Percentiles rank a stretch among this genome's conserved stretches.
phyloP scores from a whole-genome alignment of 108 stramenopile genomes.

The Aurantiochytrium sp. region DNA sequence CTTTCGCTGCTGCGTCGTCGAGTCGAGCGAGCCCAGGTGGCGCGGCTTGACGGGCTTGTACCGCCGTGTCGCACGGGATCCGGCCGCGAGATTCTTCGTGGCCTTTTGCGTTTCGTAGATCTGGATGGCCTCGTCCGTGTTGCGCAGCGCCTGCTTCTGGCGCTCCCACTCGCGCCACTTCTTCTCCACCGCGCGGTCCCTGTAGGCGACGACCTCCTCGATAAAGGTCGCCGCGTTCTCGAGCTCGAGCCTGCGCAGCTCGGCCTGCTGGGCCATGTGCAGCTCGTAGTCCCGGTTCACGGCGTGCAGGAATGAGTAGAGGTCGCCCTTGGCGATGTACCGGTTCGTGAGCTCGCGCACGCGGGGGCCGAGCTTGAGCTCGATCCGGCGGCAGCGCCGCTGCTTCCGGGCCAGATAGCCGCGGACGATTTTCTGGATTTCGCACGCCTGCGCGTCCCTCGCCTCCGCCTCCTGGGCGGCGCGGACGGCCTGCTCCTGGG shows the following conservation, averaged over 20 bases:
- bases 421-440: not conserved
- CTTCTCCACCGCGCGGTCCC: not conserved
- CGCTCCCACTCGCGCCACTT: not conserved
- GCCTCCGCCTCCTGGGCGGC: not conserved
- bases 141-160: constrained; percentile 3
- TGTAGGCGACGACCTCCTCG: not conserved
- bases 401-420: not conserved
- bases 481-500: not conserved
- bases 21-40: too few relatives aligned
- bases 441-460: not conserved
- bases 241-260: not conserved
- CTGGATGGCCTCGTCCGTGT: not conserved
- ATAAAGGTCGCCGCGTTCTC: constrained; percentile 21
- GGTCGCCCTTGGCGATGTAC: not conserved
- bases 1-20: too few relatives aligned
- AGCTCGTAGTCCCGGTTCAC: constrained; percentile 17
- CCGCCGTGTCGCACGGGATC: too few relatives aligned
- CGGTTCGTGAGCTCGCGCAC: not conserved
- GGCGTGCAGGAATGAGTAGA: not conserved
- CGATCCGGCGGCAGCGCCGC: not conserved
- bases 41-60: too few relatives aligned
- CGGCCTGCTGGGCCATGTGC: constrained; percentile 30
- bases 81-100: not conserved
- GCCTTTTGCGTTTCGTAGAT: too few relatives aligned
- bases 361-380: constrained; percentile 5